Evolutionary conservation across 2,329 filamentous ascomycete genomes (phyloP), one percentile per base, ranked within the genome.

Genomic region (Graphilbum fragrans): DNA sequence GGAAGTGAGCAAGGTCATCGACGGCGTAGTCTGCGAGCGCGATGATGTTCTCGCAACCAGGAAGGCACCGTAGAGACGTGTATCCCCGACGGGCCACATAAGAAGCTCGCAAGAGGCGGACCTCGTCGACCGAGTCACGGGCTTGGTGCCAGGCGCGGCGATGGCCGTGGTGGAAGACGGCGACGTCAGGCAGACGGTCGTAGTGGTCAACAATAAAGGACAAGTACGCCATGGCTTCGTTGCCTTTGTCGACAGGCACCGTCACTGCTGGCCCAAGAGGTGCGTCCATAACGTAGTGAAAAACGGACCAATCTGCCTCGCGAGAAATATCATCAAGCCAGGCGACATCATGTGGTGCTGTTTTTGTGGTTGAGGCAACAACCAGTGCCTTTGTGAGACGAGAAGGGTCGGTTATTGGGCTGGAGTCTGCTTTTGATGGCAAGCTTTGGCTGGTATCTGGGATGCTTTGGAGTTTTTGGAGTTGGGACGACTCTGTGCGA

Each of bases 191-290:
- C 2, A 79, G 63, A n/a, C 62, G 49, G 39, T 74, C 63, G 56
- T 79, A 80, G 54, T 76, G 63, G 50, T 78, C 70, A 52, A 79
- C 71, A 47, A 79, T 70, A 56, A 74, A 79, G 35, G 71, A 72
- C 37, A 80, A 61, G 53, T 80, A 80, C 12, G 66, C 63, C 66
- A 79, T 77, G 20, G 72, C 71, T 55, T 80, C 76, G 50, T 74
- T 67, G 35, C 75, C 76, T 54, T 52, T 53, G 43, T 52, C 48
- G 21, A 43, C 25, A 16, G 54, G 53, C 3, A 54, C 51, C 32
- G 50, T 43, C 3, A 55, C 48, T 2, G 42, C 21, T 5, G 42
- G 31, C n/a, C 36, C 42, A 10, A 44, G 41, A 3, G 50, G 51
- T 23, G 41, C 39, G 42, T 55, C 53, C 35, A 47, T 48, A 14